A percentile compares a stretch with the other conserved stretches of the same genome.
Evolutionary conservation across 345 rosid species (phyloP).

Genomic region (Populus davidiana): DNA sequence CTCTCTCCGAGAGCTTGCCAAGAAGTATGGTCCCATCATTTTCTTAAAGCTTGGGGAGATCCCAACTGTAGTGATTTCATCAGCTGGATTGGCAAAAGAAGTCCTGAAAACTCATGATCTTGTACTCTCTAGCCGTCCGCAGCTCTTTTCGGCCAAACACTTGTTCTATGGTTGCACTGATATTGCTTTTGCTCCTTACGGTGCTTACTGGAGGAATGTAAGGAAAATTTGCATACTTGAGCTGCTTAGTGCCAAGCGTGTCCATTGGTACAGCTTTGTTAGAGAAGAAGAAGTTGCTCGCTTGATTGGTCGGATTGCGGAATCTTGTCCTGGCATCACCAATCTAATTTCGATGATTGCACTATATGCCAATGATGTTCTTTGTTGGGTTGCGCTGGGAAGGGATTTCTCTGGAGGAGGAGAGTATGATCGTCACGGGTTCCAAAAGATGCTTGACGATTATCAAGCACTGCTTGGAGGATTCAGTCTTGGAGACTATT

Average conservation of each 20-base stretch:
- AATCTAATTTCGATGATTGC: slow-evolving; percentile 20
- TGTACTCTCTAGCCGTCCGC: slow-evolving; percentile 20
- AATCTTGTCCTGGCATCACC: slow-evolving; percentile 11
- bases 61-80: slow-evolving; percentile 25
- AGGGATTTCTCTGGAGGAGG: slow-evolving; percentile 16
- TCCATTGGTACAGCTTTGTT: slow-evolving; percentile 6
- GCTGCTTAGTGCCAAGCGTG: slow-evolving; percentile 20
- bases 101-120: slow-evolving; percentile 27
- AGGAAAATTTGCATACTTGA: slow-evolving; percentile 28
- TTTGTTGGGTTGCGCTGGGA: slow-evolving; percentile 22
- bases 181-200: slow-evolving; percentile 23
- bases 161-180: slow-evolving; percentile 23
- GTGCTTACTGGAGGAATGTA: slow-evolving; percentile 24
- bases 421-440: slow-evolving; percentile 38
- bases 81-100: slow-evolving; percentile 16
- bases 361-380: slow-evolving; percentile 20
- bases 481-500: slow-evolving; percentile 25
- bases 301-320: slow-evolving; percentile 7
- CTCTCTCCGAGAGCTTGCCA: slow-evolving; percentile 11
- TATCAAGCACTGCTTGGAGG: slow-evolving; percentile 26
- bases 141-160: slow-evolving; percentile 20
- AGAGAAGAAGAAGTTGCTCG: slow-evolving; percentile 26
- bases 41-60: slow-evolving; percentile 22
- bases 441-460: slow-evolving; percentile 49
- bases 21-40: slow-evolving; percentile 24